Evolutionary conservation across 768 basidiomycete species (phyloP), one percentile per base, ranked within the genome.

Genomic region (Crucibulum laeve): DNA sequence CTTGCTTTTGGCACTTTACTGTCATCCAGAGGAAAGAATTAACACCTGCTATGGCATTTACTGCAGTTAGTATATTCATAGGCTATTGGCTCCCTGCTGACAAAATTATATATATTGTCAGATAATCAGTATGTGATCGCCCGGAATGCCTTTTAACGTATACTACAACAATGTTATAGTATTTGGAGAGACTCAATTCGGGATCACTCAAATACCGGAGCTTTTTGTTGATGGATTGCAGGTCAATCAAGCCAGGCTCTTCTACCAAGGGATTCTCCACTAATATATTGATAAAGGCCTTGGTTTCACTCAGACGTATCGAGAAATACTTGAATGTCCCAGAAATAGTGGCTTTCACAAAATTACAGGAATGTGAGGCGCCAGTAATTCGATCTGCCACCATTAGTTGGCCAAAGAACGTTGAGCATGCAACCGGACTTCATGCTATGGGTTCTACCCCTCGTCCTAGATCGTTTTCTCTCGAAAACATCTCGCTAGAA

Each of bases 11-110:
- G 70, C 76, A 76, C 52, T 91, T 74, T 50, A 66, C 87, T 4
- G 78, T 90, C 22, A 57, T 87, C 33, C 74, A 84, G 36, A 63
- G 71, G 24, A 68, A 86, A 52, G 55, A 65, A 0, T 59, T 91
- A 30, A 83, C 85, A 0, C 88, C 89, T 3, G 83, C 86, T 4
- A 78, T 77, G 40, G 89, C 88, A 1, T 90, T 90, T 57, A 87
- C 74, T 8, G 63, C 68, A 15, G 74, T 76, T 25, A 71, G 50
- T 73, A 69, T 30, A 18, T 62, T 26, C 51, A 57, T 42, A 14
- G 17, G 23, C 40, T 6, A 28, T 37, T 37, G 17, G 10, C 15
- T 37, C 10, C 36, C 14, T 18, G 10, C 10, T 37, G 10, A 15
- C 17, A n/a, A 11, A 15, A 10, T 37, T 18, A 15, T n/a, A 11